phyloP scores from a whole-genome alignment of 2,329 filamentous ascomycete species.

The Aspergillus versicolor region DNA sequence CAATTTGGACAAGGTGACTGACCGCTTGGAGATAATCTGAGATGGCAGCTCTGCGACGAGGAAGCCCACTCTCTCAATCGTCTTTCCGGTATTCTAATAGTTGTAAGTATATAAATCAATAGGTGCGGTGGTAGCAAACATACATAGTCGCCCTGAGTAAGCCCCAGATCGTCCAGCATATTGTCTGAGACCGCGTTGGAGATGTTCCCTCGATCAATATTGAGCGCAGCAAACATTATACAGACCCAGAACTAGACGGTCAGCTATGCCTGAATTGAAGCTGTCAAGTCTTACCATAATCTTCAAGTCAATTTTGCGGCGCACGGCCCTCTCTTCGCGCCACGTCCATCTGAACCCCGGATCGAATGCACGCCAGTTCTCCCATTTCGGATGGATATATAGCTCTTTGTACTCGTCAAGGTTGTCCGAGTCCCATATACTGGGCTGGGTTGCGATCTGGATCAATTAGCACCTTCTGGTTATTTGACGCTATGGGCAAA shows the following conservation, averaged over 20 bases:
- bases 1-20: neutral
- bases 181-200: conserved; percentile 54
- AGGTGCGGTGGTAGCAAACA: neutral
- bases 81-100: conserved; percentile 46
- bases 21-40: conserved; percentile 52
- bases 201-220: conserved; percentile 31
- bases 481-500: too few relatives aligned
- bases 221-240: conserved; percentile 30
- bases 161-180: conserved; percentile 45
- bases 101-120: conserved; percentile 6
- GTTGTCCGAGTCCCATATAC: conserved; percentile 34
- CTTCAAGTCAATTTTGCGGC: neutral
- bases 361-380: conserved; percentile 25
- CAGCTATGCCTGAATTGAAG: too few relatives aligned
- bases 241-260: conserved; percentile 37
- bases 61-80: conserved; percentile 56
- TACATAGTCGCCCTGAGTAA: conserved; percentile 20
- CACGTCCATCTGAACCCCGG: conserved; percentile 22
- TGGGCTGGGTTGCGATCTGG: conserved; percentile 34
- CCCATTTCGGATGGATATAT: conserved; percentile 26
- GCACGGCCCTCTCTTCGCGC: conserved; percentile 29
- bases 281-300: neutral
- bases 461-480: too few relatives aligned
- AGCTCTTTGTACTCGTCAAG: conserved; percentile 34
- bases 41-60: conserved; percentile 56